Base-by-base conservation (phyloP, 2,329 filamentous ascomycete genomes). In the Alternaria longipes region DNA sequence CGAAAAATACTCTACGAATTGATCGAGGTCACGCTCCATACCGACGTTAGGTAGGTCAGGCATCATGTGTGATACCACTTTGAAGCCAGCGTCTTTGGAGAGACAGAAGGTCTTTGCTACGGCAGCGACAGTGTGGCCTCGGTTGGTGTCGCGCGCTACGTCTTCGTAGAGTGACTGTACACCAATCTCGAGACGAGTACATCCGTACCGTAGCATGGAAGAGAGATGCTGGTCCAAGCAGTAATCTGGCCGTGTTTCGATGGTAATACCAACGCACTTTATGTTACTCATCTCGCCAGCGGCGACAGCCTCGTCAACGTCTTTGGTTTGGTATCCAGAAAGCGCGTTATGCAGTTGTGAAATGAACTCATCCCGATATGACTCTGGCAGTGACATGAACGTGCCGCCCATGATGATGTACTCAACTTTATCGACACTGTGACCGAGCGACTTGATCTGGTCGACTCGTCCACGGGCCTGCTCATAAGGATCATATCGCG, bases 321-420 rank as follows among this genome's bases (percentile, higher is more conserved):
- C 92, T 42, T 89, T 90, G 0, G 94, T 97, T 73, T 97, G 93
- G 77, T 99, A 99, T 8, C 95, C 95, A 68, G 93, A 97, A 8
- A 99, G 87, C 1, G 95, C 95, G 76, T 99, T 99, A 82, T 99
- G 95, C 52, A 99, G 85, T 75, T 97, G 94, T 1, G 93, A 91
- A 61, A 99, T 97, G 74, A 99, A 99, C 58, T 92, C 89, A 63
- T 99, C 92, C 28, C 95, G 86, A 79, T 99, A 99, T 24, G 90
- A 89, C 72, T 93, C 89, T 8, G 94, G 86, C 26, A 99, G 82
- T 3, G 94, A 98, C 96, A 99, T 99, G 81, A 99, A 99, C 0
- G 95, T 99, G 68, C 95, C 95, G 62, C 95, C 95, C 95, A 99
- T 99, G 77, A 99, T 97, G 76, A 99, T 99, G 80, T 98, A 99